Base-by-base conservation (phyloP, 169 alveolate genomes). In the Eimeria nieschulzi region DNA sequence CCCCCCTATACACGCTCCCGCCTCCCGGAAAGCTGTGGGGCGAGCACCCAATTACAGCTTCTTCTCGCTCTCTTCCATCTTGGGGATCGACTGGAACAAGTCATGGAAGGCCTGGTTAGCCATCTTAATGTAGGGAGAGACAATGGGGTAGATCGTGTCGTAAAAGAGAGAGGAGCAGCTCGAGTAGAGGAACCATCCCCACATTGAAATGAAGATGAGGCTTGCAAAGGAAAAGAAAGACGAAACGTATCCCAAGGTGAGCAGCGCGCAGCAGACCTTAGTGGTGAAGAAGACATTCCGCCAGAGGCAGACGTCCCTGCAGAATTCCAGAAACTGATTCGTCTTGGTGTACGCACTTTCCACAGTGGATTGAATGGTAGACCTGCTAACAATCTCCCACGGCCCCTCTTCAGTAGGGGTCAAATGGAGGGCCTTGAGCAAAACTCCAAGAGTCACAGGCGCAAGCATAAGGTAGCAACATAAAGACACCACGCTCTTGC, bases 331-430 rank as follows among this genome's bases (percentile, higher is more conserved):
- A 68, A 55, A 72, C 66, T 55, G 75, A 39, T 86, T 86, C 26
- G 83, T 46, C 64, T 56, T 71, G 54, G 54, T 78, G 92, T 86
- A 86, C 39, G 56, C 61, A 63, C 92, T 13, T 17, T 54, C 68
- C 61, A 73, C 78, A 26, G 19, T 33, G 21, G 54, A 63, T 53
- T 56, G 55, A 53, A 86, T 39, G 59, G 78, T 78, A 15, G 73
- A 56, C 17, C 78, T 75, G 64, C 92, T 86, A 56, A 86, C 92
- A 12, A 86, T 59, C 61, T 86, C 92, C 70, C 70, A 76, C 21
- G 92, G 92, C 2, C 92, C 92, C 54, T 56, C 92, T 53, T 76
- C 86, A 2, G 46, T 15, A 9, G 92, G 92, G 33, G 92, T 72
- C 17, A 86, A 78, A 54, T 86, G 85, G 53, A 86, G 86, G 9